Percentiles rank a stretch among this genome's conserved stretches.
phyloP scores from a whole-genome alignment of 2,329 filamentous ascomycete species.

The Scortechinia acanthostroma region DNA sequence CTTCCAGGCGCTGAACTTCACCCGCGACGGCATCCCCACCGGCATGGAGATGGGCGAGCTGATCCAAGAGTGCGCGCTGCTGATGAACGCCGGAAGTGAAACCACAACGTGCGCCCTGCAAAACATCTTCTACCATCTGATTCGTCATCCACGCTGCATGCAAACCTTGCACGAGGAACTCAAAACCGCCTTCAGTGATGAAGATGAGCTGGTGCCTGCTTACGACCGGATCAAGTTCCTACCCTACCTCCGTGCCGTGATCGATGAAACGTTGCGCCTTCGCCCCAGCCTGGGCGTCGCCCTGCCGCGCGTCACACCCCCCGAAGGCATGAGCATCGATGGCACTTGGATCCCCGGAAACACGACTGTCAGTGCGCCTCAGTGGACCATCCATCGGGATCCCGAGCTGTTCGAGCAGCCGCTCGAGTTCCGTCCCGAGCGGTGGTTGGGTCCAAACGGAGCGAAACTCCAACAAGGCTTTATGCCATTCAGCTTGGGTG shows the following conservation, averaged over 20 bases:
- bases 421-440: slow-evolving; percentile 22
- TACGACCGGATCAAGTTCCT: slow-evolving; percentile 30
- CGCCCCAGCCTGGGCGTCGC: slow-evolving; percentile 25
- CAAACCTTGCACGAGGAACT: too few relatives aligned
- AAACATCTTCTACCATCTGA: too few relatives aligned
- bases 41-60: too few relatives aligned
- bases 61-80: too few relatives aligned
- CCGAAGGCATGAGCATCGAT: slow-evolving; percentile 24
- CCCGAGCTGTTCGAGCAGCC: slow-evolving; percentile 18
- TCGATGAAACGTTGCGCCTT: slow-evolving; percentile 30
- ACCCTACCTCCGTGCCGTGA: slow-evolving; percentile 29
- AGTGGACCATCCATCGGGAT: slow-evolving; percentile 20
- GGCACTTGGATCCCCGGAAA: slow-evolving; percentile 27
- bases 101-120: too few relatives aligned
- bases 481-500: not conserved
- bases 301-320: slow-evolving; percentile 26
- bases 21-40: too few relatives aligned
- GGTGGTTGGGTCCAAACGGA: slow-evolving; percentile 21
- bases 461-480: slow-evolving; percentile 9
- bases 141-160: too few relatives aligned
- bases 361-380: slow-evolving; percentile 26
- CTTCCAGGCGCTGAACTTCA: too few relatives aligned
- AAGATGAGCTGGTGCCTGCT: slow-evolving; percentile 20
- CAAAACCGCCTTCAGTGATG: too few relatives aligned
- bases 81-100: too few relatives aligned